Conservation (phyloP, 768 basidiomycete genomes). For the Termitomyces eurrhizus region DNA sequence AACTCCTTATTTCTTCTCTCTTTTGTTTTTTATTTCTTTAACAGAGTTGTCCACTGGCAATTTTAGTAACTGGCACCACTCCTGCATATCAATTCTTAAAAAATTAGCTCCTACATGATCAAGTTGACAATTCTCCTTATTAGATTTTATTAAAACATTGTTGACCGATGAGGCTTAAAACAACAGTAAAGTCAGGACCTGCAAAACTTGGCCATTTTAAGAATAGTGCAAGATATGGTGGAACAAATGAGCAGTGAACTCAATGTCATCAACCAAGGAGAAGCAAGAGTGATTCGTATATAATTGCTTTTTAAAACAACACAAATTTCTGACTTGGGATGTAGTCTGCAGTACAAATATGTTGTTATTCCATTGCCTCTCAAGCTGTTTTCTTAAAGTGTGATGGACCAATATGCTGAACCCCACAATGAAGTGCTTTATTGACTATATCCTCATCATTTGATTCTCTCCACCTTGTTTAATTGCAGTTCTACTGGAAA, state of each 20-base stretch:
- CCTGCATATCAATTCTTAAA: not conserved
- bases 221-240: not conserved
- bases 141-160: too few relatives aligned
- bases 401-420: not conserved
- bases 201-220: not conserved
- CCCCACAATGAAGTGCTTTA: not conserved
- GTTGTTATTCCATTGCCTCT: not conserved
- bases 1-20: too few relatives aligned
- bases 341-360: not conserved
- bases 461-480: not conserved
- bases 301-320: not conserved
- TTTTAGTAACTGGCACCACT: not conserved
- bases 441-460: not conserved
- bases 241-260: not conserved
- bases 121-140: not conserved
- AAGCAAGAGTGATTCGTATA: not conserved
- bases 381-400: not conserved
- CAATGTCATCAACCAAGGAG: too few relatives aligned
- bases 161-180: not conserved
- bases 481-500: not conserved
- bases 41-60: not conserved
- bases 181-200: not conserved
- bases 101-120: not conserved
- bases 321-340: not conserved
- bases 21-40: too few relatives aligned